phyloP scores from a whole-genome alignment of 768 basidiomycete species.

The Podaxis sp. region DNA sequence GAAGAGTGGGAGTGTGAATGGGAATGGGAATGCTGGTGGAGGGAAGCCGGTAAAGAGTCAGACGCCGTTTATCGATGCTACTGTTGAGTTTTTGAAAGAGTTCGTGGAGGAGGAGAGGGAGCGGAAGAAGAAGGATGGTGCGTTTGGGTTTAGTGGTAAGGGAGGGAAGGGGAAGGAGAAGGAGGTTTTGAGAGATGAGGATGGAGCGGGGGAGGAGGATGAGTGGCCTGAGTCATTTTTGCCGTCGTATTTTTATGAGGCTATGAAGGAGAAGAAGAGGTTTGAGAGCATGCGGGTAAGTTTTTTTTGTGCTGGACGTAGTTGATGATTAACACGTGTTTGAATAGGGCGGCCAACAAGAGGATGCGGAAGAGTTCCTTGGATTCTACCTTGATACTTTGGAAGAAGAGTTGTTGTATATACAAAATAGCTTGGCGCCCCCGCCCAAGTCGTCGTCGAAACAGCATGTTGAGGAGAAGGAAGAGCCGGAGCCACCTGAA shows the following conservation, averaged over 20 bases:
- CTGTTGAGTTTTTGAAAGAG: constrained; percentile 74
- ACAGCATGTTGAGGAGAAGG: constrained; percentile 40
- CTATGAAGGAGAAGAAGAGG: constrained; percentile 88
- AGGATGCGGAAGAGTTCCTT: constrained; percentile 98
- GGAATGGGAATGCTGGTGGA: constrained; percentile 11
- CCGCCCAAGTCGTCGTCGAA: constrained; percentile 29
- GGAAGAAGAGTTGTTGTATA: constrained; percentile 82
- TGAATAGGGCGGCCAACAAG: constrained; percentile 82
- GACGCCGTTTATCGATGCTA: constrained; percentile 65
- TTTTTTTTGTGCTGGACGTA: constrained; percentile 15
- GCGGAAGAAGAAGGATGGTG: constrained; percentile 21
- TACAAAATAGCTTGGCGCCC: constrained; percentile 54
- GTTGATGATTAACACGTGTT: background rate
- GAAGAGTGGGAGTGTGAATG: background rate
- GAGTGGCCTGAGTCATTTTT: constrained; percentile 71
- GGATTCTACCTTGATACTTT: constrained; percentile 95
- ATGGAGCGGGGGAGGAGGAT: constrained; percentile 35
- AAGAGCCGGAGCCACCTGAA: constrained; percentile 37
- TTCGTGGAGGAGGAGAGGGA: constrained; percentile 43
- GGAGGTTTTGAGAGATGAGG: constrained; percentile 29
- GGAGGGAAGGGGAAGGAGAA: constrained; percentile 27
- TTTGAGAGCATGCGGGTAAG: constrained; percentile 91
- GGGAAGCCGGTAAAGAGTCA: constrained; percentile 27
- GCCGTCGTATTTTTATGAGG: constrained; percentile 85
- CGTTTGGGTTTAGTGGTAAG: constrained; percentile 20